phyloP scores from a whole-genome alignment of 805 yeast genomes.

The Candida tallmaniae region DNA sequence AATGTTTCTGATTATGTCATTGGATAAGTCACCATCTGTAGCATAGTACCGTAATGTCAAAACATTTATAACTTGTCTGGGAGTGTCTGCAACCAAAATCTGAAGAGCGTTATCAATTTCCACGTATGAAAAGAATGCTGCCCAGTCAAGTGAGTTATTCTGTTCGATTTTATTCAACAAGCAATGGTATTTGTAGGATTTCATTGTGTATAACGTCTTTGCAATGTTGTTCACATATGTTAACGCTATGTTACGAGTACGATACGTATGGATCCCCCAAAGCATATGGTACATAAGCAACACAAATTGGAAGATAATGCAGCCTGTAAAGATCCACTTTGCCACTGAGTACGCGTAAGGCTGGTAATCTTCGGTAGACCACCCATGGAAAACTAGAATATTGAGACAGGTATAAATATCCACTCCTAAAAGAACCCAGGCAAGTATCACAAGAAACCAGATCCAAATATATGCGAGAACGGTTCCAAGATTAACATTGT shows the following conservation, averaged over 20 bases:
- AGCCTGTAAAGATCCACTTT: constrained; percentile 73
- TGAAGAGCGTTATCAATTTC: constrained; percentile 59
- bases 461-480: constrained; percentile 39
- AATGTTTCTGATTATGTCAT: constrained; percentile 45
- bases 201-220: constrained; percentile 50
- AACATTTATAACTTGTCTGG: constrained; percentile 82
- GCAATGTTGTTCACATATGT: constrained; percentile 68
- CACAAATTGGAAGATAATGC: constrained; percentile 68
- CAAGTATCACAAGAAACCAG: constrained; percentile 47
- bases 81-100: constrained; percentile 73
- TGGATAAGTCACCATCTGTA: constrained; percentile 41
- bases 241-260: constrained; percentile 60
- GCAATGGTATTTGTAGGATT: constrained; percentile 63
- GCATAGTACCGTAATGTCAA: constrained; percentile 57
- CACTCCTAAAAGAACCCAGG: constrained; percentile 51
- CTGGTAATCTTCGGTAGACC: constrained; percentile 51
- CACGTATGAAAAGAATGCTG: constrained; percentile 60
- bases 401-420: constrained; percentile 79
- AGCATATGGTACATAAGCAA: constrained; percentile 53
- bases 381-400: constrained; percentile 64
- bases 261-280: constrained; percentile 54
- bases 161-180: constrained; percentile 64
- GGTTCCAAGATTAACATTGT: constrained; percentile 41
- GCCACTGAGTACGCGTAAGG: constrained; percentile 48
- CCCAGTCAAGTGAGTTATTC: constrained; percentile 60